Conservation (phyloP, 345 rosid species). For the Mangifera indica region DNA sequence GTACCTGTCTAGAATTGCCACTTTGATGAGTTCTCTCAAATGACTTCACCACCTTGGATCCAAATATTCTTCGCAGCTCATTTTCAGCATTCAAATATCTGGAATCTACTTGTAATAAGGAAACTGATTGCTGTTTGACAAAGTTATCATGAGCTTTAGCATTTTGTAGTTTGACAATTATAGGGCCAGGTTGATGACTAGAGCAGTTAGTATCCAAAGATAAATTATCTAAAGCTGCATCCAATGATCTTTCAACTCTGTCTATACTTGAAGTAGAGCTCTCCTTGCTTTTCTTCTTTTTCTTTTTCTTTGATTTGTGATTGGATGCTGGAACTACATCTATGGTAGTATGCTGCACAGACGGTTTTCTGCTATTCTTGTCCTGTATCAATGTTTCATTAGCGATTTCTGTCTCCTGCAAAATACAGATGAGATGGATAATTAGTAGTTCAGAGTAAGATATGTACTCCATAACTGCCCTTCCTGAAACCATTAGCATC, state of each 20-base stretch:
- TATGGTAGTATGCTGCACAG: slow-evolving; percentile 21
- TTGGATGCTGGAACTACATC: slow-evolving; percentile 34
- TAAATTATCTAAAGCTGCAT: slow-evolving; percentile 46
- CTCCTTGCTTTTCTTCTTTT: slow-evolving; percentile 70
- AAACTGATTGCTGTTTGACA: slow-evolving; percentile 26
- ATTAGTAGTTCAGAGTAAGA: slow-evolving; percentile 19
- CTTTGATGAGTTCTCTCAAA: slow-evolving; percentile 63
- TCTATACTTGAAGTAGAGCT: slow-evolving; percentile 29
- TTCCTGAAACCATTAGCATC: not conserved
- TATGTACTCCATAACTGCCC: not conserved
- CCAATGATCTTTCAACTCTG: slow-evolving; percentile 39
- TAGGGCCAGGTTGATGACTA: slow-evolving; percentile 20
- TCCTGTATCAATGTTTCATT: slow-evolving; percentile 27
- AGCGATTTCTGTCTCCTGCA: slow-evolving; percentile 42
- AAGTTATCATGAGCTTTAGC: slow-evolving; percentile 22
- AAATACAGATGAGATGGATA: slow-evolving; percentile 28
- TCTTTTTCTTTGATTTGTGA: slow-evolving; percentile 75
- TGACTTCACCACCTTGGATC: slow-evolving; percentile 79
- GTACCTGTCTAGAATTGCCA: slow-evolving; percentile 60
- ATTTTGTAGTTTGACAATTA: slow-evolving; percentile 33
- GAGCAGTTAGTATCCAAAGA: slow-evolving; percentile 39
- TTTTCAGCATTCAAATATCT: slow-evolving; percentile 73
- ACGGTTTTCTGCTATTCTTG: slow-evolving; percentile 17
- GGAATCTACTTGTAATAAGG: slow-evolving; percentile 62
- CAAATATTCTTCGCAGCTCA: slow-evolving; percentile 75